phyloP scores from a whole-genome alignment of 495 filamentous ascomycete genomes.

The Podospora sp. region DNA sequence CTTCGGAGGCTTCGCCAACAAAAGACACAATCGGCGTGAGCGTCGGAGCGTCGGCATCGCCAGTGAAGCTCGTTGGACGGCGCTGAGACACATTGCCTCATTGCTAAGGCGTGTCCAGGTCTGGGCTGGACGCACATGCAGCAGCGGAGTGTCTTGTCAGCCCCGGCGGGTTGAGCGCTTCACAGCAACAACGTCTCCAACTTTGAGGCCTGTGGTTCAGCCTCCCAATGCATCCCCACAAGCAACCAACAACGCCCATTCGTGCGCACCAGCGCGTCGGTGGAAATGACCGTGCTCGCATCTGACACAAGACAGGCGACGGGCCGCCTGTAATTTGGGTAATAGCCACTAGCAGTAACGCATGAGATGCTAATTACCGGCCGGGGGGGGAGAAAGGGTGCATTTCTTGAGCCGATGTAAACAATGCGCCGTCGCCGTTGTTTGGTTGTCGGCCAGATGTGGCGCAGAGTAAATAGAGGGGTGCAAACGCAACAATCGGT shows the following conservation, averaged over 20 bases:
- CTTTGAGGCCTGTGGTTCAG: slow-evolving; percentile 6
- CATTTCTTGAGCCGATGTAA: slow-evolving; percentile 19
- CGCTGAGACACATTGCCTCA: neutral
- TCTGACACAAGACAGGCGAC: slow-evolving; percentile 27
- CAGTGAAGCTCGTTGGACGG: slow-evolving; percentile 1
- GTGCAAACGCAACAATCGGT: neutral
- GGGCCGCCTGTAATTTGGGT: slow-evolving; percentile 31
- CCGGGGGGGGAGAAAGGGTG: neutral
- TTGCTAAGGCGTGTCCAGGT: neutral
- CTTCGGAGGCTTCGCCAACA: neutral
- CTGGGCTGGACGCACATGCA: slow-evolving; percentile 12
- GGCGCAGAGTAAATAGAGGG: neutral
- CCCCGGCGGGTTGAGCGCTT: slow-evolving; percentile 10
- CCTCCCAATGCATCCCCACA: neutral
- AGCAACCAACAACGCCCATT: slow-evolving; percentile 2
- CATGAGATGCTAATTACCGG: slow-evolving; percentile 30
- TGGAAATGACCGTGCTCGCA: slow-evolving; percentile 22
- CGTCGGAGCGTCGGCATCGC: slow-evolving; percentile 1
- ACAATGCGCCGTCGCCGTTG: slow-evolving; percentile 14
- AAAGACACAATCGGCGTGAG: neutral
- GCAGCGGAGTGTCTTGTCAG: slow-evolving; percentile 5
- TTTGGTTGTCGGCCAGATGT: neutral
- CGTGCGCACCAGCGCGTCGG: slow-evolving; percentile 15
- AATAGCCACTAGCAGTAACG: slow-evolving; percentile 31
- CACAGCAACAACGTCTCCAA: neutral